Evolutionary conservation across 306 rosid genomes (phyloP), one percentile per base, ranked within the genome.

Genomic region (Casuarina cunninghamiana): DNA sequence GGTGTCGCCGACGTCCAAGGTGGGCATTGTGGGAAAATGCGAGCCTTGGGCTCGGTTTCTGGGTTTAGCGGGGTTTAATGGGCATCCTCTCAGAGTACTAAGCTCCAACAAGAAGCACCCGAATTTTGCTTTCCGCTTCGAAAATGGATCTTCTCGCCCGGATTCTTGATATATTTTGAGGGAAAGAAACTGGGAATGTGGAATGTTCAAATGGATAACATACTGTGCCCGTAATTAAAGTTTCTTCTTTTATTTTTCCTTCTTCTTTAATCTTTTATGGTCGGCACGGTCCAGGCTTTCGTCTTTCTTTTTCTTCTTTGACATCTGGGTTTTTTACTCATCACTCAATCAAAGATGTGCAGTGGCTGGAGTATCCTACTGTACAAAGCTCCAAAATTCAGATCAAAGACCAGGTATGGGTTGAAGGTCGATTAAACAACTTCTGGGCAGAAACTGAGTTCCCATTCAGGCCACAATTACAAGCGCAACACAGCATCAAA

Each of bases 1-100:
- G 2, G 89, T 71, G 74, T 74, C 85, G 70, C 80, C 69, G 63
- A 66, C 73, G 88, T 88, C 82, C 4, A 78, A 46, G 58, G 81
- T 53, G 75, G 81, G 43, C 73, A 1, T 12, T 41, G 32, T 74
- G 69, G 83, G 49, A 58, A 26, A 58, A 58, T 26, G 65, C 10
- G 39, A 58, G 12, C 38, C 26, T 58, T 58, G 38, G 17, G 39
- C 65, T 7, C 13, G 2, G 65, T 9, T 2, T 2, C 1, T 6
- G 65, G 65, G 65, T 58, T 58, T 58, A 26, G 65, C 1, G 65
- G 65, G 65, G 65, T 58, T 58, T 58, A 26, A 38, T 10, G 65
- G 12, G 65, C 63, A 21, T 19, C 10, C 3, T 57, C 37, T n/a
- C 15, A 12, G 55, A 51, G 19, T 2, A 3, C 3, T 51, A n/a